Percentiles rank a stretch among this genome's conserved stretches.
phyloP scores from a whole-genome alignment of 345 rosid species.

The Reutealis trisperma region DNA sequence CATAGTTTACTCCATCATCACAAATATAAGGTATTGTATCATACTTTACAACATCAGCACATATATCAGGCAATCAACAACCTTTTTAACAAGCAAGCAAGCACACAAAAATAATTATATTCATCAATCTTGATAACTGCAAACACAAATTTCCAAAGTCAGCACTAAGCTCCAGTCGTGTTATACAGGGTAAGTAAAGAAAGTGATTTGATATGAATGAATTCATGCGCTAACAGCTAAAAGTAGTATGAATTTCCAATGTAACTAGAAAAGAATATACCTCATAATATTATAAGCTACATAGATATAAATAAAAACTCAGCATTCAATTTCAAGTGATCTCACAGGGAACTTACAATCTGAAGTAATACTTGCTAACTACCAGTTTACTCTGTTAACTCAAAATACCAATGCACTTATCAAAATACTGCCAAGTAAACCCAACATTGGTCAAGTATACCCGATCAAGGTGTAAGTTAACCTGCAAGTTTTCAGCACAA shows the following conservation, averaged over 20 bases:
- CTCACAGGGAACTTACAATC: constrained; percentile 17
- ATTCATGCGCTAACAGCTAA: not conserved
- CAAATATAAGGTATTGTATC: not conserved
- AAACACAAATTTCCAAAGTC: not conserved
- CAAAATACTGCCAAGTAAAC: constrained; percentile 15
- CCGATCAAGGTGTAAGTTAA: constrained; percentile 8
- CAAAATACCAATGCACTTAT: constrained; percentile 13
- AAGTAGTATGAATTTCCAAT: not conserved
- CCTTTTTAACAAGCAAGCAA: not conserved
- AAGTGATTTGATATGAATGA: not conserved
- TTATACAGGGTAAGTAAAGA: not conserved
- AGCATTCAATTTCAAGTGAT: constrained; percentile 8
- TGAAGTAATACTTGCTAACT: constrained; percentile 13
- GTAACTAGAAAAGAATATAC: not conserved
- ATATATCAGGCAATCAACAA: not conserved
- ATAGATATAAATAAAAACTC: not conserved
- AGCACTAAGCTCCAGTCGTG: not conserved
- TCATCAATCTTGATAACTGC: not conserved
- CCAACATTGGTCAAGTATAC: constrained; percentile 12
- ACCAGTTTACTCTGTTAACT: constrained; percentile 15
- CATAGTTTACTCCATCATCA: not conserved
- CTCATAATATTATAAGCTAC: not conserved
- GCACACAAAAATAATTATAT: not conserved
- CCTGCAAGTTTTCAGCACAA: constrained; percentile 21
- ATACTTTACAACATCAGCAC: not conserved